Conservation (phyloP, 2,329 filamentous ascomycete genomes). For the Trichophaea hybrida region DNA sequence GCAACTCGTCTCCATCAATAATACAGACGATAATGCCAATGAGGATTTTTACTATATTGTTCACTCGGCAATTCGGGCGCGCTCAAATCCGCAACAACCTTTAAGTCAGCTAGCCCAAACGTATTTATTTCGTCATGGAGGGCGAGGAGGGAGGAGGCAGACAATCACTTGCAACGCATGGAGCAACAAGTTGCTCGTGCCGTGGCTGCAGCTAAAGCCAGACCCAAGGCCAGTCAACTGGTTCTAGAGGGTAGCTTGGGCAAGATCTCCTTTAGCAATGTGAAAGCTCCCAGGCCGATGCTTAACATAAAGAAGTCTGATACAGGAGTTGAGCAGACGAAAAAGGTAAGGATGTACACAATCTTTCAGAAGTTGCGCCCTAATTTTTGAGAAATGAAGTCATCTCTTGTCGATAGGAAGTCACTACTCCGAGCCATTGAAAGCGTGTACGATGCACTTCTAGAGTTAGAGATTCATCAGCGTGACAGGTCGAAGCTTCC, state of each 20-base stretch:
- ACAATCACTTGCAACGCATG: conserved; percentile 98
- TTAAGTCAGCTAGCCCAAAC: conserved; percentile 95
- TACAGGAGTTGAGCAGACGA: conserved; percentile 39
- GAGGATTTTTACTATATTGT: conserved; percentile 99
- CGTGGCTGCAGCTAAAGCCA: conserved; percentile 91
- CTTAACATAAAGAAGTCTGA: conserved; percentile 90
- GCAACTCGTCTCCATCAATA: conserved; percentile 76
- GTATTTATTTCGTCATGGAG: conserved; percentile 84
- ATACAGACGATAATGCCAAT: conserved; percentile 62
- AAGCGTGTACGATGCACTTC: conserved; percentile 69
- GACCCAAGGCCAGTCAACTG: conserved; percentile 93
- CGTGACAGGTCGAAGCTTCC: conserved; percentile 63
- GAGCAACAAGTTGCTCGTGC: conserved; percentile 96
- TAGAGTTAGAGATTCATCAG: conserved; percentile 89
- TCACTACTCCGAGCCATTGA: conserved; percentile 76
- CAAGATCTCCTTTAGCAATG: conserved; percentile 98
- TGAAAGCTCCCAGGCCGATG: conserved; percentile 87
- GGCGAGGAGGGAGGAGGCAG: conserved; percentile 48
- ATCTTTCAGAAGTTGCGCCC: neutral
- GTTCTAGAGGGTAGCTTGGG: conserved; percentile 92
- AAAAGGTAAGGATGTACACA: conserved; percentile 8
- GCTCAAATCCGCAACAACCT: conserved; percentile 83
- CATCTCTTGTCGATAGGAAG: conserved; percentile 56
- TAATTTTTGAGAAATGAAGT: conserved; percentile 2
- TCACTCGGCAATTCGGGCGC: conserved; percentile 80